Base-by-base conservation (phyloP, 495 filamentous ascomycete species). In the Penicillium pulvis region DNA sequence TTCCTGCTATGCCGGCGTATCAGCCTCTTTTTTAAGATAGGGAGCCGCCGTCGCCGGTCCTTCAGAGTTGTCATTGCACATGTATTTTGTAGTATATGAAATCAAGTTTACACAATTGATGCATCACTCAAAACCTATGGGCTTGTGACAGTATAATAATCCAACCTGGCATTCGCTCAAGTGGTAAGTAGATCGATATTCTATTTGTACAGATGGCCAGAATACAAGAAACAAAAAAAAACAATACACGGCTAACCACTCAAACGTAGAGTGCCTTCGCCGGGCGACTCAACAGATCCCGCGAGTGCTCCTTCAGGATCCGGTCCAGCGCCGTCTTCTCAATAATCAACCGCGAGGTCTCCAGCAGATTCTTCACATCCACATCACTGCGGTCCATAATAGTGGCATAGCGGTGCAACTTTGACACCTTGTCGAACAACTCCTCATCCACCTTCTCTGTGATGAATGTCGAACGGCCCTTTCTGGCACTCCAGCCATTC, bases 291-390 rank as follows among this genome's bases (percentile, higher is more conserved):
- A 58, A 68, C 56, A 96, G 66, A 76, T 97, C 92, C 67, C 82
- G 87, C 76, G 88, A 85, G 74, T 97, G 93, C 48, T 79, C 73
- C 64, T 77, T 73, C 70, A 97, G 78, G 64, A 98, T 86, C 70
- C 80, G 75, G 71, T 87, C 83, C 73, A 98, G 77, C 44, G 92
- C 93, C 56, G 74, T 72, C 75, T 86, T 86, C 83, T 98, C 94
- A 64, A 98, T 88, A 51, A 97, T 85, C 62, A 97, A 75, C 57
- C 91, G 82, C 43, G 89, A 89, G 42, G 89, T 84, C 78, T 94
- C 90, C 67, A 98, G 68, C 57, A 97, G 72, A 74, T 96, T 88
- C 81, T 97, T 97, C 42, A 97, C 92, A 81, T 97, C 93, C 42
- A 97, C 88, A 62, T 97, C 90, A 14, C 72, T 73, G 56, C 84